Conservation (phyloP, 192 early-diverging fungal species). For the Thoreauomyces humboldtii region DNA sequence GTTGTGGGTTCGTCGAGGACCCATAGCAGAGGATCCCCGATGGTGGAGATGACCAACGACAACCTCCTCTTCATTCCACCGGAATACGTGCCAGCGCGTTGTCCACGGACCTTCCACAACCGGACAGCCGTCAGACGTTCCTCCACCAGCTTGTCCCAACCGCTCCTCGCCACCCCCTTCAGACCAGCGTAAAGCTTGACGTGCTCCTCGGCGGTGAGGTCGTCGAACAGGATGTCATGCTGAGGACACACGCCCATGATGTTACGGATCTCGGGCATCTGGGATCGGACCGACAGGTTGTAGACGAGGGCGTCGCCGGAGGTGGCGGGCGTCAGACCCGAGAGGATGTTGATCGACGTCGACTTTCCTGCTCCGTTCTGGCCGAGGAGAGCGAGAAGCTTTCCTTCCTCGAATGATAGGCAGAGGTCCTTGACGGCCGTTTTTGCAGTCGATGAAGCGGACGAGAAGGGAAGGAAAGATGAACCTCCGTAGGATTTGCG, state of each 20-base stretch:
- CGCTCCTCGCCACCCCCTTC: conserved; percentile 60
- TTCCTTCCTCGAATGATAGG: conserved; percentile 44
- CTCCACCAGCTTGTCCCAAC: conserved; percentile 52
- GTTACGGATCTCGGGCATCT: conserved; percentile 65
- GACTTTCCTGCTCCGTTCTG: conserved; percentile 79
- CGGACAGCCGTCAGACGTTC: conserved; percentile 68
- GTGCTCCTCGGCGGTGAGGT: conserved; percentile 72
- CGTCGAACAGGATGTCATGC: conserved; percentile 69
- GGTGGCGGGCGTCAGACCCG: conserved; percentile 65
- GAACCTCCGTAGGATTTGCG: conserved; percentile 52
- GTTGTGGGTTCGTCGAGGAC: conserved; percentile 68
- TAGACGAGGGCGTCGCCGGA: conserved; percentile 68
- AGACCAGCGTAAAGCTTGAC: conserved; percentile 71
- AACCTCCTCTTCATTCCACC: conserved; percentile 74
- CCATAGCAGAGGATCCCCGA: conserved; percentile 68
- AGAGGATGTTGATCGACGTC: conserved; percentile 76
- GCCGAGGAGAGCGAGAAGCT: conserved; percentile 62
- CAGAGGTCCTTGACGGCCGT: conserved; percentile 38
- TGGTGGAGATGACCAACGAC: conserved; percentile 68
- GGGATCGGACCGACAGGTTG: conserved; percentile 50
- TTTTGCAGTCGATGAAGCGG: conserved; percentile 36
- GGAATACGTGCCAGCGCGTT: conserved; percentile 64
- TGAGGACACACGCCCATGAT: conserved; percentile 75
- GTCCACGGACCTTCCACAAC: conserved; percentile 63
- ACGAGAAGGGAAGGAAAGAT: too few relatives aligned